phyloP scores from a whole-genome alignment of 495 filamentous ascomycete species.

The Trypethelium eluteriae region DNA sequence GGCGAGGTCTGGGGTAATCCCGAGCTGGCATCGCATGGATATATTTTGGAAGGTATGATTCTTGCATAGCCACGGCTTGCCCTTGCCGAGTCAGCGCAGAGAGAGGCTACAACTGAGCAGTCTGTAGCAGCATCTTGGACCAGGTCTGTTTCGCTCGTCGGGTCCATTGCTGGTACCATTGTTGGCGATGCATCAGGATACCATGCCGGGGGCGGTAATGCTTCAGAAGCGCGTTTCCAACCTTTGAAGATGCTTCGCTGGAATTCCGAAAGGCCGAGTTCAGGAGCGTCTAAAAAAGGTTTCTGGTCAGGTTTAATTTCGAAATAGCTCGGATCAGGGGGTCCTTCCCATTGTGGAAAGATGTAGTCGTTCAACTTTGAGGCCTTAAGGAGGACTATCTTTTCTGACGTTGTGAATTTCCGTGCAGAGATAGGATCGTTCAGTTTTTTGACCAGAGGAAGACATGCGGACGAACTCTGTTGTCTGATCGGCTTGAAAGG shows the following conservation, averaged over 20 bases:
- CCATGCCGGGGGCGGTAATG: constrained; percentile 35
- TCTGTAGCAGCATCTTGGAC: constrained; percentile 92
- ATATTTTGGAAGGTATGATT: constrained; percentile 60
- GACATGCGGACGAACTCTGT: neutral
- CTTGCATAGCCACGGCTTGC: constrained; percentile 52
- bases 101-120: constrained; percentile 92
- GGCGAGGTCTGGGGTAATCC: constrained; percentile 53
- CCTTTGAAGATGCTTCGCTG: constrained; percentile 66
- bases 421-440: constrained; percentile 49
- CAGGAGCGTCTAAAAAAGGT: constrained; percentile 54
- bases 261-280: constrained; percentile 59
- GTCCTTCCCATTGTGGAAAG: constrained; percentile 71
- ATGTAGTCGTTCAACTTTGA: constrained; percentile 71
- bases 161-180: constrained; percentile 46
- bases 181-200: constrained; percentile 24
- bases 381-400: constrained; percentile 67
- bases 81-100: constrained; percentile 73
- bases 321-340: constrained; percentile 52
- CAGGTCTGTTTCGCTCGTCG: constrained; percentile 56
- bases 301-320: constrained; percentile 32
- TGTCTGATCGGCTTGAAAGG: neutral
- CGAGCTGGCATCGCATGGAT: constrained; percentile 57
- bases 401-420: constrained; percentile 59
- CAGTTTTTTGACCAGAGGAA: constrained; percentile 17
- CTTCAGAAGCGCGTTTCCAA: constrained; percentile 70